These are phyloP conservation scores for Lactarius evosmus DNA, from an alignment of 768 basidiomycete species.

Conservation along the genomic window DNA sequence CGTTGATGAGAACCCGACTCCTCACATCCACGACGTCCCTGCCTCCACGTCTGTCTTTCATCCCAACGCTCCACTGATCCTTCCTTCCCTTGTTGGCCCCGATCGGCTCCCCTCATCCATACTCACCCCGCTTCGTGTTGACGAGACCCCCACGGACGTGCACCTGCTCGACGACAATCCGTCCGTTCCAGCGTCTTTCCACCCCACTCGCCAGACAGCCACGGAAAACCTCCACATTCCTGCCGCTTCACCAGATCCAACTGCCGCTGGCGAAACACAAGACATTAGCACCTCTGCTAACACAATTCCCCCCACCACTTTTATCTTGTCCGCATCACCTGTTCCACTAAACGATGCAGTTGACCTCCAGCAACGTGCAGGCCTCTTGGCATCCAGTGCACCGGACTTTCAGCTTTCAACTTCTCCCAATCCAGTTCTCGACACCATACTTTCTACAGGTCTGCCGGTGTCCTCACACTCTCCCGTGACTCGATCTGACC, in stretches of 20 bases:
- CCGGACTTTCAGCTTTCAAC: too few species aligned
- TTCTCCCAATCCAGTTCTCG: neutral
- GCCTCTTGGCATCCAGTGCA: too few species aligned
- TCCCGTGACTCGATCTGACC: neutral
- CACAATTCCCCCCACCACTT: too few species aligned
- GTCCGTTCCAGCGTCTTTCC: neutral
- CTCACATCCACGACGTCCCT: too few species aligned
- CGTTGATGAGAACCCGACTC: neutral
- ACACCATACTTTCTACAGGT: neutral
- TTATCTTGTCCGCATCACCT: too few species aligned
- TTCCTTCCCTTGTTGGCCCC: too few species aligned
- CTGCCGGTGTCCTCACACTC: neutral
- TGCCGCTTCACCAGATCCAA: neutral
- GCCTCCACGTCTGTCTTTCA: too few species aligned
- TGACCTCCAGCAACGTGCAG: too few species aligned
- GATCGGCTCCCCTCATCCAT: too few species aligned
- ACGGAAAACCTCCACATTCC: neutral
- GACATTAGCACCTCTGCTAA: neutral
- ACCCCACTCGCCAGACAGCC: neutral
- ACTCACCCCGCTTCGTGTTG: neutral
- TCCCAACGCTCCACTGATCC: too few species aligned
- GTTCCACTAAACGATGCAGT: too few species aligned
- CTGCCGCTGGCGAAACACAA: neutral
- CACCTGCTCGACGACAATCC: neutral
- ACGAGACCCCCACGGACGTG: neutral